A percentile compares a stretch with the other conserved stretches of the same genome.
Conservation (phyloP, 495 filamentous ascomycete species). For the Monascus purpureus region DNA sequence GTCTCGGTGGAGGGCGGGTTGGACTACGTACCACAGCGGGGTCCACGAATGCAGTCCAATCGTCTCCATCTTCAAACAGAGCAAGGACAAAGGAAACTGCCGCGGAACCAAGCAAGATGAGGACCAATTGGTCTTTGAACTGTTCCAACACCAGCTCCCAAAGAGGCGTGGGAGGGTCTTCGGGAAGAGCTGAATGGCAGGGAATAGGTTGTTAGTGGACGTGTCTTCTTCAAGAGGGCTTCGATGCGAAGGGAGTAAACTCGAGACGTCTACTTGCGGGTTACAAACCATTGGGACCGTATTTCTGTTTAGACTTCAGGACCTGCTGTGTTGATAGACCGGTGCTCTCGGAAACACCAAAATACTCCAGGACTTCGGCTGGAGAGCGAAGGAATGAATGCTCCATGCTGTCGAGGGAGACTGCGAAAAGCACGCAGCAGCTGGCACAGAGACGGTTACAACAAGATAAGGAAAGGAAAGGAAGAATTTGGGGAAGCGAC, state of each 20-base stretch:
- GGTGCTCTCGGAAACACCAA: constrained; percentile 48
- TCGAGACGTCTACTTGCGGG: constrained; percentile 1
- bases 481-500: constrained; percentile 6
- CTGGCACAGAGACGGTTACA: constrained; percentile 1
- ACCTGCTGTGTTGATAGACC: constrained; percentile 65
- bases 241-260: neutral
- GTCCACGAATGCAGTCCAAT: constrained; percentile 98
- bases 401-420: constrained; percentile 52
- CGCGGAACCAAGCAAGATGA: constrained; percentile 88
- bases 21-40: constrained; percentile 64
- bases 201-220: constrained; percentile 8
- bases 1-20: neutral
- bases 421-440: constrained; percentile 2
- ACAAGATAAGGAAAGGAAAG: constrained; percentile 7
- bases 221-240: too few species aligned
- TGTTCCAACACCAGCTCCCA: constrained; percentile 96
- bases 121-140: constrained; percentile 97
- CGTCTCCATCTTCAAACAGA: constrained; percentile 82
- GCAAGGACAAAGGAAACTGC: constrained; percentile 91
- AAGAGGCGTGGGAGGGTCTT: constrained; percentile 92
- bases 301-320: constrained; percentile 41
- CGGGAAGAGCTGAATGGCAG: constrained; percentile 59
- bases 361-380: constrained; percentile 55
- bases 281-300: constrained; percentile 74
- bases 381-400: constrained; percentile 57